Evolutionary conservation across 2,329 filamentous ascomycete species (phyloP).

Genomic region (Aspergillus glaucus): DNA sequence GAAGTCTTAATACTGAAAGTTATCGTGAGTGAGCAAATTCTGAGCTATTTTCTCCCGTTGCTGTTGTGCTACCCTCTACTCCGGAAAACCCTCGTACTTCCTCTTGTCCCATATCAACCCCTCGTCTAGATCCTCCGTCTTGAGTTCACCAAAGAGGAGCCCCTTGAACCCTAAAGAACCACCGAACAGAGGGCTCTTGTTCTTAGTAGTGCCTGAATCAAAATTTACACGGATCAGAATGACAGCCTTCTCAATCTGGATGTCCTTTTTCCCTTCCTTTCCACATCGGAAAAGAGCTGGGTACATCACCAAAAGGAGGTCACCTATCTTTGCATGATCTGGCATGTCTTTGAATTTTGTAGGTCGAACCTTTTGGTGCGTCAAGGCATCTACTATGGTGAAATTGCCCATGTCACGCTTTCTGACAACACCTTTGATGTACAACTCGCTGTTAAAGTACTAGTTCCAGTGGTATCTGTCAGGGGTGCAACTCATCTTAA

Average conservation of each 20-base stretch:
- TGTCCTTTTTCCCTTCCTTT: not conserved
- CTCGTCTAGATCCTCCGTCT: no score
- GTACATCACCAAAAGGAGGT: slow-evolving; percentile 1
- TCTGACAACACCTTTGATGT: not conserved
- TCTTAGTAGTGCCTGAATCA: not conserved
- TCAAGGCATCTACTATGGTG: slow-evolving; percentile 1
- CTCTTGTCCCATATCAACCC: no score
- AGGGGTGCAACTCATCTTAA: not conserved
- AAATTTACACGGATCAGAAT: not conserved
- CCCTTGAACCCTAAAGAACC: no score
- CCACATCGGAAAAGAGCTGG: slow-evolving; percentile 1
- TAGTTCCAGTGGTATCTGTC: not conserved
- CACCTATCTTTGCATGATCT: not conserved
- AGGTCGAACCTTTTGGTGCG: not conserved
- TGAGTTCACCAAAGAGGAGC: no score
- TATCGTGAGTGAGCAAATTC: no score
- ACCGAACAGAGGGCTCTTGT: not conserved
- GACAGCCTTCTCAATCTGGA: slow-evolving; percentile 4
- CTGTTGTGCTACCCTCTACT: not conserved
- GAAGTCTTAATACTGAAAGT: no score
- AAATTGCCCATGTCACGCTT: not conserved
- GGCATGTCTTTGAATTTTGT: not conserved
- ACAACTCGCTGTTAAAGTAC: not conserved
- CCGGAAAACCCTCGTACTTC: no score
- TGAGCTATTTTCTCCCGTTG: no score